Base-by-base conservation (phyloP, 805 yeast species). In the Wickerhamiella sergipiensis region DNA sequence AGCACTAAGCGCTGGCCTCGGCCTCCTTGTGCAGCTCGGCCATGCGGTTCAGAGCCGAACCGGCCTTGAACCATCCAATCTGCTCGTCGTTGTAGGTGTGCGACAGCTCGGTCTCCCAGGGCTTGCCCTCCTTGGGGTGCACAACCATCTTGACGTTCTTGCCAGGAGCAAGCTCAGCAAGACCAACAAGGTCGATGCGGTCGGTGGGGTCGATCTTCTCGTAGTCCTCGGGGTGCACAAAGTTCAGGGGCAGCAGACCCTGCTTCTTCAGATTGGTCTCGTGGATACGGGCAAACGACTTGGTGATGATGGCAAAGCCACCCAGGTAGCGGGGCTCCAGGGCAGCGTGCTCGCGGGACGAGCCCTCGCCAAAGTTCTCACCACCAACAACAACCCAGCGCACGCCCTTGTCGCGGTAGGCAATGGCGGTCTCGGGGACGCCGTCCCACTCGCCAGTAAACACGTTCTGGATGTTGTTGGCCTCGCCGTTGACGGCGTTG, bases 301-400 rank as follows among this genome's bases (percentile, higher is more conserved):
- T 90, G 71, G 96, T 87, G 67, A 90, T 85, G 74, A 90, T 90
- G 63, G 97, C 97, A 68, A 85, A 87, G 65, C 94, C 97, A 79
- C 97, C 97, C 69, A 90, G 79, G 89, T 74, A 92, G 78, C 98
- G 85, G 77, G 98, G 98, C 80, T 89, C 96, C 70, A 90, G 80
- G 63, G 98, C 98, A 68, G 97, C 98, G 71, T 90, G 98, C 77
- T 90, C 98, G 80, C 98, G 87, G 64, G 97, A 90, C 57, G 97
- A 89, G 77, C 98, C 98, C 78, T 90, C 98, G 79, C 98, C 98
- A 66, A 89, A 86, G 78, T 90, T 90, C 75, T 90, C 97, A 67
- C 87, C 97, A 73, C 97, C 98, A 67, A 90, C 79, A 60, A 90
- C 97, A 73, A 89, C 96, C 97, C 97, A 90, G 66, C 77, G 82